phyloP scores from a whole-genome alignment of 2,329 filamentous ascomycete genomes.

The Ceratocystis huliohia region DNA sequence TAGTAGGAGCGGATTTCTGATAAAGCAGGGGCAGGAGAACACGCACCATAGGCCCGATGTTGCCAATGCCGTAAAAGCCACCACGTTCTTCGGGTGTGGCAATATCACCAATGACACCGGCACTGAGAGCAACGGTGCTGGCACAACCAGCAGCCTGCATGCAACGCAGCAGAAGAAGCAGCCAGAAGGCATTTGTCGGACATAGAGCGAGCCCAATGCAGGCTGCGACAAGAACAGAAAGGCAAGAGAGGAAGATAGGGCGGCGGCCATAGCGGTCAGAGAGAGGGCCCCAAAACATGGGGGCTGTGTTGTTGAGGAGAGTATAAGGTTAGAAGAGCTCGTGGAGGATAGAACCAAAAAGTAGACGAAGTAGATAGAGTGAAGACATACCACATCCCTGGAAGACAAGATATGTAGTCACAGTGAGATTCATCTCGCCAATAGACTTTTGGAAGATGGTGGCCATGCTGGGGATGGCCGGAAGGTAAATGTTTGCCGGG shows the following conservation, averaged over 20 bases:
- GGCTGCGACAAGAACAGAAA: conserved; percentile 27
- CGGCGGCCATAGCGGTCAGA: conserved; percentile 28
- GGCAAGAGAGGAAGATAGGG: conserved; percentile 26
- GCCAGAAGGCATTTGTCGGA: conserved; percentile 27
- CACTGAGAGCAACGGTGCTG: conserved; percentile 28
- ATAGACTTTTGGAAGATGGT: conserved; percentile 26
- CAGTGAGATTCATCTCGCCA: conserved; percentile 27
- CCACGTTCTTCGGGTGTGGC: conserved; percentile 27
- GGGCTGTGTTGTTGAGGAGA: conserved; percentile 20
- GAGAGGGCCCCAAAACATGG: conserved; percentile 29
- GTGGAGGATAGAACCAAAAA: neutral
- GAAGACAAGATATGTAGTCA: conserved; percentile 28
- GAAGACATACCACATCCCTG: conserved; percentile 24
- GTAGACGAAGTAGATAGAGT: conserved; percentile 2
- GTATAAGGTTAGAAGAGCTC: neutral
- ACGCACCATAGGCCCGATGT: conserved; percentile 27
- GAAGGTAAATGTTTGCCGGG: conserved; percentile 29
- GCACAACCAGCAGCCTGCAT: conserved; percentile 28
- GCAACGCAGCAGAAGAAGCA: conserved; percentile 26
- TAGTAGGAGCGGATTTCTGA: neutral
- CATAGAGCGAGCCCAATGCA: conserved; percentile 28
- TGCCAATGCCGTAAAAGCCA: conserved; percentile 29
- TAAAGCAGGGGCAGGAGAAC: neutral
- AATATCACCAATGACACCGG: conserved; percentile 29
- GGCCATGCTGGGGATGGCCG: conserved; percentile 26